Conservation (phyloP, 306 rosid species). For the Quercus mongolica region DNA sequence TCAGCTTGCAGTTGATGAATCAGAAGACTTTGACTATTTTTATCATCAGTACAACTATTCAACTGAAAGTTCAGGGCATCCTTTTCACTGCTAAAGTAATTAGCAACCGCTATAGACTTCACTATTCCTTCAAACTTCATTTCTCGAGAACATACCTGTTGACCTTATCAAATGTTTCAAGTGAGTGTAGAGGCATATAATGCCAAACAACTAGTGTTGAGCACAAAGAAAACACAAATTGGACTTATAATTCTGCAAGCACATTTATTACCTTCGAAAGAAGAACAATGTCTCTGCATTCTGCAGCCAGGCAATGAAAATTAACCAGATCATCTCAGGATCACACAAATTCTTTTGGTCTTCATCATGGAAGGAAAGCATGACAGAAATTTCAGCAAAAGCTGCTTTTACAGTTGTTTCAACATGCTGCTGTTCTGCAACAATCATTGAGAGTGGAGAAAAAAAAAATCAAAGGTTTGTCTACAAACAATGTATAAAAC, state of each 20-base stretch:
- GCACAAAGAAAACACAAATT: conserved; percentile 16
- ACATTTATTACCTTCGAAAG: conserved; percentile 56
- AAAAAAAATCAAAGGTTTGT: conserved; percentile 16
- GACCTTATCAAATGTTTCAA: conserved; percentile 29
- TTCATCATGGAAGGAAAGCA: conserved; percentile 62
- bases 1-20: conserved; percentile 57
- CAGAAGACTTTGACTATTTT: conserved; percentile 35
- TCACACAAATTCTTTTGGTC: conserved; percentile 28
- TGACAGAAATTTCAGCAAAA: conserved; percentile 75
- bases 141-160: conserved; percentile 66
- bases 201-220: conserved; percentile 21
- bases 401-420: conserved; percentile 83
- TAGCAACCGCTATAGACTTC: conserved; percentile 56
- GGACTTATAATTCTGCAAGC: not conserved
- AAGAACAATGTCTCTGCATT: conserved; percentile 57
- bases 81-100: conserved; percentile 40
- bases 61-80: conserved; percentile 26
- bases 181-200: conserved; percentile 24
- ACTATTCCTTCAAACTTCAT: conserved; percentile 57
- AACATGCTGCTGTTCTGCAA: conserved; percentile 79
- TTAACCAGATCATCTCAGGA: conserved; percentile 26
- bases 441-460: not conserved
- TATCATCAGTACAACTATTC: conserved; percentile 13
- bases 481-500: conserved; percentile 9
- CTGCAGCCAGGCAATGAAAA: conserved; percentile 56